Percentiles rank a stretch among this genome's conserved stretches.
Evolutionary conservation across 305 asterid species (phyloP).

Genomic region (Rubia peregrina): DNA sequence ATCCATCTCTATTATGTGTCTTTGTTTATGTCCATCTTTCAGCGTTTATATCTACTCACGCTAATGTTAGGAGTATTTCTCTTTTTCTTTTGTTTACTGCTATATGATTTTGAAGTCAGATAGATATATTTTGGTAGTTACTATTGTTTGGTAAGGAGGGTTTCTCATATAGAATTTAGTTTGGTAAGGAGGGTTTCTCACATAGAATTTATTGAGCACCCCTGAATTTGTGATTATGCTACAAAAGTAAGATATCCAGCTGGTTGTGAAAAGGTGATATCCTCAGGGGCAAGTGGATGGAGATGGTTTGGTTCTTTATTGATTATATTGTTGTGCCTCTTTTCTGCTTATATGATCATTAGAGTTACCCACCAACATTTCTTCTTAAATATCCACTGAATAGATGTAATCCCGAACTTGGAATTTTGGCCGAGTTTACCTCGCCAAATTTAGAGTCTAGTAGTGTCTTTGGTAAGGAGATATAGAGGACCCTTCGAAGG

Average conservation of each 20-base stretch:
- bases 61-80: no score
- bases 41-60: no score
- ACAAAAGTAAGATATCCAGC: constrained; percentile 82
- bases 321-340: constrained; percentile 53
- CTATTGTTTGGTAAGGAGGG: no score
- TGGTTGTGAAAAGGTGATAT: constrained; percentile 74
- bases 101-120: no score
- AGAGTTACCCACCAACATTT: constrained; percentile 72
- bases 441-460: constrained; percentile 57
- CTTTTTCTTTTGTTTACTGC: no score
- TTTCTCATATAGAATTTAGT: no score
- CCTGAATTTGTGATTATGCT: not conserved
- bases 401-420: constrained; percentile 84
- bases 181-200: no score
- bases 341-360: constrained; percentile 69
- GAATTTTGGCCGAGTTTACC: constrained; percentile 93
- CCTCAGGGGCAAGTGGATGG: constrained; percentile 53
- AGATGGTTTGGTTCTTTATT: constrained; percentile 82
- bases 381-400: constrained; percentile 72
- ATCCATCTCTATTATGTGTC: no score
- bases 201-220: no score
- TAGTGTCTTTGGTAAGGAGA: constrained; percentile 51
- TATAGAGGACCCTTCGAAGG: constrained; percentile 78
- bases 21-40: no score
- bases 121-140: no score